Evolutionary conservation across 176 grass and related monocot species (phyloP), one percentile per base, ranked within the genome.

Genomic region (Typha latifolia): DNA sequence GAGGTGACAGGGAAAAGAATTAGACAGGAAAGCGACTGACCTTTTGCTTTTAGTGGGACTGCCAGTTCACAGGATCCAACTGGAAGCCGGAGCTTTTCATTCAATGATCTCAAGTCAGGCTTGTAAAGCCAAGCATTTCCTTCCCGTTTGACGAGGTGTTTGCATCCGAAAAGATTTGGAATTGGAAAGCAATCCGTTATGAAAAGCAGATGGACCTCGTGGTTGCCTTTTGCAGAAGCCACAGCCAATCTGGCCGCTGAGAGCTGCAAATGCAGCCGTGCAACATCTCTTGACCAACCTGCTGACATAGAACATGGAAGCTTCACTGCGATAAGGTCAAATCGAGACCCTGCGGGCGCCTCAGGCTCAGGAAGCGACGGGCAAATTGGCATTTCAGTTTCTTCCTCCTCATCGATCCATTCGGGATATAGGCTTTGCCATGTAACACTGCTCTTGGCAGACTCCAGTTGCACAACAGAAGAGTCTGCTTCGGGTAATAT

Each of bases 201-300:
- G 29, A 84, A 72, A 29, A 89, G 48, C 23, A 89, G 81, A 57
- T 68, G 59, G 6, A 78, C 48, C 13, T 4, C 3, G 16, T 64
- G 22, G 32, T 56, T 47, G 1, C 65, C 29, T 19, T 47, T 53
- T 16, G 50, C 31, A 4, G 52, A 71, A 55, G 66, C 8, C 10
- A 67, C 43, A 14, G 81, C 78, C 34, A 91, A 78, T 71, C 84
- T 93, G 52, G 90, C 90, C 48, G 82, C 82, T 16, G 85, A 55
- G 27, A 89, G 76, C 66, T 94, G 82, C 32, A 94, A 78, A 65
- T 94, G 85, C 69, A 94, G 69, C 74, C 90, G 77, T n/a, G 79
- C 82, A 29, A 89, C 90, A 66, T 94, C 90, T 74, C 82, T 85
- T 2, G 76, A 79, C 84, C 89, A 79, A 34, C 63, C 16, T 6